These are phyloP conservation scores for Syzygium jambos DNA, from an alignment of 345 rosid species.

Conservation along the genomic window DNA sequence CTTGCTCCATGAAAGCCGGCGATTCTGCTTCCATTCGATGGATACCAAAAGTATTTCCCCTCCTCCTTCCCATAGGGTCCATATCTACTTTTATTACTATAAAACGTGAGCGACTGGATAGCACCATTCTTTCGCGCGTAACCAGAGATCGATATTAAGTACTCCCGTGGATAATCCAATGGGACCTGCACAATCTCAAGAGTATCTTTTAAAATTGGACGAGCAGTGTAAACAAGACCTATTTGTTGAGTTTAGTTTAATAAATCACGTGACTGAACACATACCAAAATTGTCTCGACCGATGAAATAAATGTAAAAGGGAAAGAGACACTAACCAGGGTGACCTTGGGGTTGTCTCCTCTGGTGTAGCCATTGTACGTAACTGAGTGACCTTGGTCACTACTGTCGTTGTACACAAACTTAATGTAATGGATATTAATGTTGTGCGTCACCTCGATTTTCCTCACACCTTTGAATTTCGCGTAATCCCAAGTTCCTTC, in stretches of 20 bases:
- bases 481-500: rapidly evolving
- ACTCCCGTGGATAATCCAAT: not conserved
- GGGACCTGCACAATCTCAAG: not conserved
- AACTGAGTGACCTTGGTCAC: rapidly evolving
- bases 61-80: rapidly evolving
- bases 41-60: too few species aligned
- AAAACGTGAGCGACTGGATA: too few species aligned
- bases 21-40: too few species aligned
- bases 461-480: not conserved
- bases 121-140: not conserved
- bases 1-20: rapidly evolving
- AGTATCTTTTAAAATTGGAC: not conserved
- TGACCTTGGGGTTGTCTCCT: rapidly evolving
- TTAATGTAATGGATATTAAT: rapidly evolving
- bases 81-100: too few species aligned
- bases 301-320: not conserved
- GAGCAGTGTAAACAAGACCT: too few species aligned
- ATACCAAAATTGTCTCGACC: not conserved
- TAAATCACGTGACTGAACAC: not conserved
- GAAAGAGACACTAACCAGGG: not conserved
- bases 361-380: rapidly evolving
- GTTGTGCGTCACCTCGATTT: rapidly evolving
- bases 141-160: not conserved
- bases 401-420: not conserved
- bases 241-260: rapidly evolving